Evolutionary conservation across 352 stramenopile species (phyloP).

Genomic region (Phytophthora cactorum): DNA sequence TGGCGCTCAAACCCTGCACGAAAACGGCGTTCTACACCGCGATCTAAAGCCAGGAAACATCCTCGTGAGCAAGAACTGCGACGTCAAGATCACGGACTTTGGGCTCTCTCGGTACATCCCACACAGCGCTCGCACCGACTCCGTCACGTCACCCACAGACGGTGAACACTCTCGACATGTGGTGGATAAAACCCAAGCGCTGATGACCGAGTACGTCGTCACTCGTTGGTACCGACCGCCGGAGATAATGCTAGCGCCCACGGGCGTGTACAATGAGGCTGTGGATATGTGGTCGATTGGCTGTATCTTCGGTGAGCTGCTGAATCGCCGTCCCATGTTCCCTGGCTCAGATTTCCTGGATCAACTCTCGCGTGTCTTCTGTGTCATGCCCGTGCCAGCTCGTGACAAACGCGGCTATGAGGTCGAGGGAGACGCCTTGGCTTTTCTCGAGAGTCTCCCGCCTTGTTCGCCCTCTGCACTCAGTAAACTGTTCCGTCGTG

Average conservation of each 20-base stretch:
- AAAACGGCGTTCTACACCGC: conserved; percentile 88
- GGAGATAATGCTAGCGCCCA: conserved; percentile 88
- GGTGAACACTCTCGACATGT: conserved; percentile 25
- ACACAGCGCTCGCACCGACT: conserved; percentile 30
- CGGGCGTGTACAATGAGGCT: conserved; percentile 76
- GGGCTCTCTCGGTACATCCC: conserved; percentile 79
- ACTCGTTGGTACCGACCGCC: conserved; percentile 85
- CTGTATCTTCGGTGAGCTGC: conserved; percentile 95
- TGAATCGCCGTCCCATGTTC: conserved; percentile 81
- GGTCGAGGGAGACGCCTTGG: conserved; percentile 76
- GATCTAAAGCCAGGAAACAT: conserved; percentile 88
- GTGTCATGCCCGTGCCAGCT: conserved; percentile 69
- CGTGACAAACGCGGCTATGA: conserved; percentile 77
- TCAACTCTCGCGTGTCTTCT: conserved; percentile 80
- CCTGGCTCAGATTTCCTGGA: conserved; percentile 83
- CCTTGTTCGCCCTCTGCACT: conserved; percentile 76
- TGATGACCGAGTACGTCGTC: conserved; percentile 90
- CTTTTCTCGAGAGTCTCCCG: conserved; percentile 77
- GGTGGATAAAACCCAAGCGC: conserved; percentile 58
- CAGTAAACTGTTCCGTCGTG: conserved; percentile 69
- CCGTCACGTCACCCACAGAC: conserved; percentile 7
- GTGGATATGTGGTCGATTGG: conserved; percentile 90
- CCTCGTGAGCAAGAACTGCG: conserved; percentile 86
- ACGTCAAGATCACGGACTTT: conserved; percentile 90
- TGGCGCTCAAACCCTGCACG: conserved; percentile 90